Conservation (phyloP, 1,284 basidiomycete species). For the Marasmius tenuissimus region DNA sequence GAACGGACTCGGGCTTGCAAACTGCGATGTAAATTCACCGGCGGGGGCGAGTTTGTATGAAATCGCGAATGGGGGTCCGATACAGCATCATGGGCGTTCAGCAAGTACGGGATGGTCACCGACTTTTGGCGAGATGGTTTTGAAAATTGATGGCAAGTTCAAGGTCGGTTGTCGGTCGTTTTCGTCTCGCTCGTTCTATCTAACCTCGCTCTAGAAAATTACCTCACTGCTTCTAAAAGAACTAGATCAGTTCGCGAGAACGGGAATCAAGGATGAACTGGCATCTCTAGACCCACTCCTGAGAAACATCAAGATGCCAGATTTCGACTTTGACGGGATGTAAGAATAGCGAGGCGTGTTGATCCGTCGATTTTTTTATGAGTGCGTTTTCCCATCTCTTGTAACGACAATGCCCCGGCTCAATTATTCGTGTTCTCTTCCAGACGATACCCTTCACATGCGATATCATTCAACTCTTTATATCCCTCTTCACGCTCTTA, state of each 20-base stretch:
- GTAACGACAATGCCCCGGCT: no score
- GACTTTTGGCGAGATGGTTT: slow-evolving; percentile 65
- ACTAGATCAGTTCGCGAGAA: slow-evolving; percentile 76
- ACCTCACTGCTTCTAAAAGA: slow-evolving; percentile 75
- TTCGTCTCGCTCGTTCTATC: slow-evolving; percentile 5
- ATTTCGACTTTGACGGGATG: slow-evolving; percentile 49
- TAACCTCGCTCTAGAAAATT: slow-evolving; percentile 63
- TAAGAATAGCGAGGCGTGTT: slow-evolving; percentile 12
- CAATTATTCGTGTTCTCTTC: no score
- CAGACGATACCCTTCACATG: no score
- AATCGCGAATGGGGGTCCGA: slow-evolving; percentile 58
- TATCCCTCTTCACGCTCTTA: no score
- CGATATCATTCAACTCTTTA: no score
- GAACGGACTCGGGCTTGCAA: slow-evolving; percentile 21
- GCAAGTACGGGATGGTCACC: slow-evolving; percentile 58
- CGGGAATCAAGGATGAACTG: slow-evolving; percentile 79
- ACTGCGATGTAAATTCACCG: slow-evolving; percentile 24
- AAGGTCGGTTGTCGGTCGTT: slow-evolving; percentile 52
- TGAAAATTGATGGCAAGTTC: slow-evolving; percentile 79
- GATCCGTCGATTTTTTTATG: neutral
- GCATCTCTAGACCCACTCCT: slow-evolving; percentile 76
- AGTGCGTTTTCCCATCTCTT: neutral
- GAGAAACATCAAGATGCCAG: slow-evolving; percentile 46
- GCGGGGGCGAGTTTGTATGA: slow-evolving; percentile 64
- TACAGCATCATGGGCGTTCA: slow-evolving; percentile 31